phyloP scores from a whole-genome alignment of 345 rosid genomes.

The Lumnitzera littorea region DNA sequence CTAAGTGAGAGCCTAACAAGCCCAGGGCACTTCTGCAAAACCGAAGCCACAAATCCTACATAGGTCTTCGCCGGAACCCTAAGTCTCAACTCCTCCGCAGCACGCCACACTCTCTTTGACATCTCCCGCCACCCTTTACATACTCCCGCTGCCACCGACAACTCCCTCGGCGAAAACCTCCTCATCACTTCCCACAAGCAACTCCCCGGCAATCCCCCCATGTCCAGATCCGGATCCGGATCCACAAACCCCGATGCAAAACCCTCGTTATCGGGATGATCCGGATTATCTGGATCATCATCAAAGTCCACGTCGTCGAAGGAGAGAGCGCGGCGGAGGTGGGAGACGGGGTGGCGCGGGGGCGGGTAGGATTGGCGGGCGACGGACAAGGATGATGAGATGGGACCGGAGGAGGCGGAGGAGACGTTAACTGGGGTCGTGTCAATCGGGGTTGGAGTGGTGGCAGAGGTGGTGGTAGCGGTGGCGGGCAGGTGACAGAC shows the following conservation, averaged over 20 bases:
- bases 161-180: slow-evolving; percentile 64
- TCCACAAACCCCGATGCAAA: slow-evolving; percentile 18
- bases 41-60: slow-evolving; percentile 73
- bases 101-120: slow-evolving; percentile 70
- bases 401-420: not conserved
- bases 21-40: slow-evolving; percentile 72
- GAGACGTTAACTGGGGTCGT: slow-evolving; percentile 1
- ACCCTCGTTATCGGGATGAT: slow-evolving; percentile 22
- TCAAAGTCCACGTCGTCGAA: slow-evolving; percentile 63
- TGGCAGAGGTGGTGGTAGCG: slow-evolving; percentile 17
- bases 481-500: slow-evolving; percentile 36
- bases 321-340: slow-evolving; percentile 74
- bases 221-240: slow-evolving; percentile 18
- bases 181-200: slow-evolving; percentile 78
- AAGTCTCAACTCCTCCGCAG: slow-evolving; percentile 77
- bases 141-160: slow-evolving; percentile 71
- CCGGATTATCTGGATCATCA: slow-evolving; percentile 5
- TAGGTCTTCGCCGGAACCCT: slow-evolving; percentile 62
- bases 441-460: slow-evolving; percentile 26
- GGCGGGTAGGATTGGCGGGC: slow-evolving; percentile 7
- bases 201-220: slow-evolving; percentile 46
- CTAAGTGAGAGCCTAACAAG: slow-evolving; percentile 62
- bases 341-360: slow-evolving; percentile 51
- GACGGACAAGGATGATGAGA: not conserved
- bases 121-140: slow-evolving; percentile 91